Conservation (phyloP, 257 asterid species). For the Gardenia jasminoides region DNA sequence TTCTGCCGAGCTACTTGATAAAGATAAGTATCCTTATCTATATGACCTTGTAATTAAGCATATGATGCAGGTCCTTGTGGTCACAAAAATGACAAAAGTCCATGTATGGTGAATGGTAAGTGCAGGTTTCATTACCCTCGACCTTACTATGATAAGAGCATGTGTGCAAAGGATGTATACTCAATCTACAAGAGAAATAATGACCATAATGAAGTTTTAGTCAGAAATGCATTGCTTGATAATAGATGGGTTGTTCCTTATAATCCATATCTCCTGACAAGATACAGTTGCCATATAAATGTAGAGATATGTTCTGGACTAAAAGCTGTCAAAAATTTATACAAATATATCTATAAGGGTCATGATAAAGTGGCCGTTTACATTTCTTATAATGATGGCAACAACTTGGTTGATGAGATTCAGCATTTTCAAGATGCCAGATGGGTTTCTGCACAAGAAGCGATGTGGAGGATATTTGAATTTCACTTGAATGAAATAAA, state of each 20-base stretch:
- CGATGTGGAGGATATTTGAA: slow-evolving; percentile 23
- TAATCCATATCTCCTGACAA: not conserved
- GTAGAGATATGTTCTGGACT: not conserved
- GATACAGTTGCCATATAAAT: not conserved
- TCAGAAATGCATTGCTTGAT: not conserved
- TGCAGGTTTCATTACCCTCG: not conserved
- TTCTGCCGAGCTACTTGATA: not conserved
- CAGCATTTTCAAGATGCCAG: slow-evolving; percentile 10
- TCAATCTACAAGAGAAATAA: not conserved
- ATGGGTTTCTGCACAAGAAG: slow-evolving; percentile 18
- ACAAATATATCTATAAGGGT: no score
- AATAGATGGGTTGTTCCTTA: not conserved
- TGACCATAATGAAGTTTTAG: not conserved
- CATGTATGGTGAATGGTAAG: not conserved
- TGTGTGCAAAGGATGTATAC: not conserved
- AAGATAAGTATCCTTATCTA: not conserved
- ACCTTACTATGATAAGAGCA: not conserved
- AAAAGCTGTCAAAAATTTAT: not conserved
- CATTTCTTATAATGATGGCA: not conserved
- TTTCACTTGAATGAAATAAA: slow-evolving; percentile 8
- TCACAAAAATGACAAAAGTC: not conserved
- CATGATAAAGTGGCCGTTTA: not conserved
- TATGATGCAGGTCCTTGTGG: not conserved
- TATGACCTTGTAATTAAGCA: not conserved
- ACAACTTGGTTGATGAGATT: not conserved